These are phyloP conservation scores for Rhodotorula sp. DNA, from an alignment of 1,284 basidiomycete genomes.

Conservation along the genomic window DNA sequence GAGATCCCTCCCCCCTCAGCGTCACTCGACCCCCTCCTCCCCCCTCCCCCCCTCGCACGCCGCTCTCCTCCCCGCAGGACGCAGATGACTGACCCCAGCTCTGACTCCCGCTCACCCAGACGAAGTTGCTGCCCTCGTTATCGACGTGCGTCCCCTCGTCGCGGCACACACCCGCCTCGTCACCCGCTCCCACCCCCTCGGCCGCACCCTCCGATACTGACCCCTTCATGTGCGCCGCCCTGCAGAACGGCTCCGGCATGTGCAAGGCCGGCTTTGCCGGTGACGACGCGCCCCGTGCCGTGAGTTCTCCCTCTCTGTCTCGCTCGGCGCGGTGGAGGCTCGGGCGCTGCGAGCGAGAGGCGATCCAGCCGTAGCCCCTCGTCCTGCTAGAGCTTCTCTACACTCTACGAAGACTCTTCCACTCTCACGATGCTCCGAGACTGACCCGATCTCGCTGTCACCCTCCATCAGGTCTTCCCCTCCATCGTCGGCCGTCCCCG, in stretches of 20 bases:
- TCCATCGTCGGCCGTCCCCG: slow-evolving; percentile 90
- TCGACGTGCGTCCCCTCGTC: slow-evolving; percentile 43
- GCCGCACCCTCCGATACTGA: not conserved
- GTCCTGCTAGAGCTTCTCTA: no score
- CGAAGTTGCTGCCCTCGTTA: slow-evolving; percentile 51
- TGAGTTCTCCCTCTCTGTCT: slow-evolving; percentile 45
- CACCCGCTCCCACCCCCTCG: slow-evolving; percentile 2
- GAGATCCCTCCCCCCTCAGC: not conserved
- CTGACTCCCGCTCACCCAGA: slow-evolving; percentile 16
- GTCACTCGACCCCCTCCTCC: slow-evolving; percentile 9
- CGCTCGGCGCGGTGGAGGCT: not conserved
- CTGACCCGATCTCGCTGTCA: not conserved
- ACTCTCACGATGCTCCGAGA: not conserved
- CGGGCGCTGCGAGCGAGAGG: slow-evolving; percentile 4
- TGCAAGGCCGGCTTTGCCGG: slow-evolving; percentile 87
- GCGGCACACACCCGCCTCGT: not conserved
- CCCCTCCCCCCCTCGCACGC: not conserved
- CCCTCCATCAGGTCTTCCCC: slow-evolving; percentile 53
- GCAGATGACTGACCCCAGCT: not conserved
- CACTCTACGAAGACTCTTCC: no score
- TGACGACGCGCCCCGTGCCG: slow-evolving; percentile 74
- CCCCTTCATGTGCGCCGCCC: slow-evolving; percentile 50
- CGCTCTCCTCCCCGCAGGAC: not conserved
- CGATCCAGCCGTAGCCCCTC: no score
- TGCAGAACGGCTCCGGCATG: slow-evolving; percentile 61